Evolutionary conservation across 192 early-diverging fungal genomes (phyloP).

Genomic region (Thoreauomyces humboldtii): DNA sequence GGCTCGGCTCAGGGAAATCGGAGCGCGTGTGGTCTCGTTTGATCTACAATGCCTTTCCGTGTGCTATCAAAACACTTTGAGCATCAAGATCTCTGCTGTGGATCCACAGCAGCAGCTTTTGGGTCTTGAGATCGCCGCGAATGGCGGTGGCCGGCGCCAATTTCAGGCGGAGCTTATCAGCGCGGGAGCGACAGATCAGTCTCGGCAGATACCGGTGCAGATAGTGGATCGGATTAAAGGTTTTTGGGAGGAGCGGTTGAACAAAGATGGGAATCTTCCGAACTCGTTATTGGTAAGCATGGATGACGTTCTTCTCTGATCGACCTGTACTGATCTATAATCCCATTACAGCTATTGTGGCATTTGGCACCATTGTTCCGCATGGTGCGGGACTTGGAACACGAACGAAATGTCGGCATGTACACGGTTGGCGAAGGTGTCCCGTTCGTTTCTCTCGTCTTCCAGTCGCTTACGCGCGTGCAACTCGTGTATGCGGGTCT

Average conservation of each 20-base stretch:
- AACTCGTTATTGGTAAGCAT: background rate
- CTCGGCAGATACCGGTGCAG: background rate
- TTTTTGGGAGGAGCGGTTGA: background rate
- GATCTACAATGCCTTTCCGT: constrained; percentile 8
- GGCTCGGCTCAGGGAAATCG: constrained; percentile 8
- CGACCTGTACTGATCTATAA: background rate
- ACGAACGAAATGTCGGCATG: background rate
- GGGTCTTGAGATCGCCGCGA: too few relatives aligned
- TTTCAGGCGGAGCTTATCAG: too few relatives aligned
- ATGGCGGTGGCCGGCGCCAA: too few relatives aligned
- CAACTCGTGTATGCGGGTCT: constrained; percentile 5
- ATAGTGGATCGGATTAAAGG: background rate
- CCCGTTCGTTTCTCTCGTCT: background rate
- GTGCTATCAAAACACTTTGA: background rate
- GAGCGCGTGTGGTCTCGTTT: constrained; percentile 7
- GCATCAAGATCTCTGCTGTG: too few relatives aligned
- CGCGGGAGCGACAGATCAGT: too few relatives aligned
- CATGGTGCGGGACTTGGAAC: background rate
- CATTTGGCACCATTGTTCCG: constrained; percentile 7
- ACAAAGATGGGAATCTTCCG: background rate
- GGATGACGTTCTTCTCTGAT: background rate
- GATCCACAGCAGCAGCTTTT: too few relatives aligned
- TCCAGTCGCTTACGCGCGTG: constrained; percentile 3
- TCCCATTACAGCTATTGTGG: background rate
- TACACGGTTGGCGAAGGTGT: background rate